phyloP scores from a whole-genome alignment of 257 asterid genomes.

The Ballota nigra region DNA sequence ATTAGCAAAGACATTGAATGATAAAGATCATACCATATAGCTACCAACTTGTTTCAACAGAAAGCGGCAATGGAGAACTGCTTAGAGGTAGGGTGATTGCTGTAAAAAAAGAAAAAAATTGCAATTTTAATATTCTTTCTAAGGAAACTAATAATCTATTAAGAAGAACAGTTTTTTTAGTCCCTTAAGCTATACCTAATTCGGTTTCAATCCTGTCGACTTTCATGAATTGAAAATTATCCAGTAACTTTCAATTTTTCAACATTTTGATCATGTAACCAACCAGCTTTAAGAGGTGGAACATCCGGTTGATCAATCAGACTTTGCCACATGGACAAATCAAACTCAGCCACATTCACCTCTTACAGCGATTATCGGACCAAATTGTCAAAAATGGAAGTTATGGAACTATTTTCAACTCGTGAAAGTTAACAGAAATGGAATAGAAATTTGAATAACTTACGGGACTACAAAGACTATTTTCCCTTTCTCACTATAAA shows the following conservation, averaged over 20 bases:
- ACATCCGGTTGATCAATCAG: not conserved
- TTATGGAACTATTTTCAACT: not conserved
- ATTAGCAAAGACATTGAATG: constrained; percentile 4
- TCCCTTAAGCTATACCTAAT: too few relatives aligned
- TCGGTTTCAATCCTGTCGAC: not conserved
- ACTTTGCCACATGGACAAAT: too few relatives aligned
- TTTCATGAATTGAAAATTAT: not conserved
- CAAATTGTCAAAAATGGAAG: not conserved
- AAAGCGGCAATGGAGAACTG: constrained; percentile 44
- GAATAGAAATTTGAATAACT: not conserved
- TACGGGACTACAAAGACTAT: not conserved
- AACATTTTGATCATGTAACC: not conserved
- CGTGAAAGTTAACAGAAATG: not conserved
- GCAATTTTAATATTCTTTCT: not conserved
- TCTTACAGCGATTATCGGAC: not conserved
- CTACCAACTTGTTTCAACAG: constrained; percentile 49
- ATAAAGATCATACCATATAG: constrained; percentile 30
- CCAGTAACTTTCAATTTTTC: not conserved
- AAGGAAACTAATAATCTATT: not conserved
- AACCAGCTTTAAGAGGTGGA: not conserved
- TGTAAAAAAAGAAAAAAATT: constrained; percentile 19
- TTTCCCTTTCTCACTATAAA: not conserved
- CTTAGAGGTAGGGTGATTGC: constrained; percentile 38
- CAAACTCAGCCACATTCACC: not conserved
- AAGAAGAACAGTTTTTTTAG: not conserved